These are phyloP conservation scores for Coemansia sp. DNA, from an alignment of 192 early-diverging fungal species.

Conservation along the genomic window DNA sequence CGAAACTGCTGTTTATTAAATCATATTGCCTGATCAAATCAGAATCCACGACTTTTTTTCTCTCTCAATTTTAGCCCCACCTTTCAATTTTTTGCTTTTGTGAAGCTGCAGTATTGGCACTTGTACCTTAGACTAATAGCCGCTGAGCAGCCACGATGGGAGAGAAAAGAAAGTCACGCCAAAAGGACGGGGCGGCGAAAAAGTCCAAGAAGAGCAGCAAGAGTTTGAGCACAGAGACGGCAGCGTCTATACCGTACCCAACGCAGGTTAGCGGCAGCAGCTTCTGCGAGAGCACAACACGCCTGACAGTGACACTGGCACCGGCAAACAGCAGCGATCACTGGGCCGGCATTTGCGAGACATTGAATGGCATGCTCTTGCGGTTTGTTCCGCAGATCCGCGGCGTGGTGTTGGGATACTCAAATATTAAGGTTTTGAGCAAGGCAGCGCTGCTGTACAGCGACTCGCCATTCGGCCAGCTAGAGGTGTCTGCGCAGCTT, in stretches of 20 bases:
- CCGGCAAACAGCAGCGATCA: slow-evolving; percentile 39
- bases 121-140: neutral
- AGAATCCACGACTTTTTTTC: too few species aligned
- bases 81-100: slow-evolving; percentile 6
- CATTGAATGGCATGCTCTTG: slow-evolving; percentile 51
- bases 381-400: slow-evolving; percentile 83
- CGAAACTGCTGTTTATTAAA: too few species aligned
- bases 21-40: too few species aligned
- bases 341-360: slow-evolving; percentile 44
- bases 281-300: slow-evolving; percentile 42
- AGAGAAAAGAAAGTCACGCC: slow-evolving; percentile 45
- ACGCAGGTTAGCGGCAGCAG: slow-evolving; percentile 21
- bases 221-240: neutral
- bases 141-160: slow-evolving; percentile 22
- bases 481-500: slow-evolving; percentile 67
- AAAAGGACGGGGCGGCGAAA: slow-evolving; percentile 22
- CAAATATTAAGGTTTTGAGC: slow-evolving; percentile 60
- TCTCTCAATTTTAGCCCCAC: neutral
- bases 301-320: slow-evolving; percentile 43
- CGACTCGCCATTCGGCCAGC: slow-evolving; percentile 82
- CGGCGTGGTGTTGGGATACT: slow-evolving; percentile 82
- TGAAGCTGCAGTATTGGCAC: neutral
- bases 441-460: slow-evolving; percentile 66
- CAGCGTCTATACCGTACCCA: slow-evolving; percentile 30
- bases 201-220: slow-evolving; percentile 26